phyloP scores from a whole-genome alignment of 371 early-diverging fungal species.

The Mortierella sp. region DNA sequence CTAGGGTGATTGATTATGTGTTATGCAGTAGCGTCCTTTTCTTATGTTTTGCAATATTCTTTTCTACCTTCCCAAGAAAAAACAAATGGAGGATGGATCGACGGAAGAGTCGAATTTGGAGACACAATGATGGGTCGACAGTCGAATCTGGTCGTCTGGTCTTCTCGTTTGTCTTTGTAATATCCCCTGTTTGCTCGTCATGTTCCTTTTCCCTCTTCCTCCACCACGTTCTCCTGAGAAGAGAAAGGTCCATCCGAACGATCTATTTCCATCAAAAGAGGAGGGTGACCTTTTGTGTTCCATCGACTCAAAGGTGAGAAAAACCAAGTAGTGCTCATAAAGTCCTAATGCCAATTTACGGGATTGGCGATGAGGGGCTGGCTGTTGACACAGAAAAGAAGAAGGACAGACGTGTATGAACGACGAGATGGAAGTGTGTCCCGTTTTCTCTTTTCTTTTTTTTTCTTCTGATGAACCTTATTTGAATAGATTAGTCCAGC shows the following conservation, averaged over 20 bases:
- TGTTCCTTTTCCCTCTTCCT: background rate
- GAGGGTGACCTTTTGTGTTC: background rate
- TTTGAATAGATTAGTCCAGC: background rate
- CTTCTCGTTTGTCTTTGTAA: background rate
- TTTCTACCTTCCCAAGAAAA: background rate
- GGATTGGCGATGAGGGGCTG: background rate
- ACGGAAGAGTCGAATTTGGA: background rate
- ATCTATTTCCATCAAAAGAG: conserved; percentile 1
- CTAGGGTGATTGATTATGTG: background rate
- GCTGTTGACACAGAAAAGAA: background rate
- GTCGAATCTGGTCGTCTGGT: background rate
- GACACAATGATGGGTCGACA: background rate
- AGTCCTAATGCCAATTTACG: background rate
- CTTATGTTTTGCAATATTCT: background rate
- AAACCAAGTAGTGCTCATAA: background rate
- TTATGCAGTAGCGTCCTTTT: background rate
- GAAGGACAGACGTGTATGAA: background rate
- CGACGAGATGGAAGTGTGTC: background rate
- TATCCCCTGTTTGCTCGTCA: background rate
- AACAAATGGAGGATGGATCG: background rate
- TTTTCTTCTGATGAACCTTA: background rate
- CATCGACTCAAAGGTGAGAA: background rate
- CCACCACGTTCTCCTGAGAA: background rate
- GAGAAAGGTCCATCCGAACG: conserved; percentile 2
- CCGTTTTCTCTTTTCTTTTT: background rate